phyloP scores from a whole-genome alignment of 2,329 filamentous ascomycete genomes.

The Fusarium globosum region DNA sequence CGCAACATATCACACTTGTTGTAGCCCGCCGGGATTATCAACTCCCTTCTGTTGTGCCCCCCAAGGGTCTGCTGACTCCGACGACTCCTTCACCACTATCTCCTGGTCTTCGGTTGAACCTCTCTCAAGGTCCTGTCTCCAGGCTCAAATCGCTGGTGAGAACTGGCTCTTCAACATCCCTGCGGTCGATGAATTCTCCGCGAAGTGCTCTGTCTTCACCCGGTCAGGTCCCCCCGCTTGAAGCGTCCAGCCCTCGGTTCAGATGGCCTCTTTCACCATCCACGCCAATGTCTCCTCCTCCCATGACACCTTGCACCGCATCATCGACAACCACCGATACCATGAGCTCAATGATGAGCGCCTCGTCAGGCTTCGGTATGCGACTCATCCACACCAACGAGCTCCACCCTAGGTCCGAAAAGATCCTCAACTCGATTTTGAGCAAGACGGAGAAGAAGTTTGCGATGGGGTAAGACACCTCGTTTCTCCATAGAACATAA shows the following conservation, averaged over 20 bases:
- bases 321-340: slow-evolving; percentile 51
- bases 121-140: slow-evolving; percentile 48
- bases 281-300: slow-evolving; percentile 55
- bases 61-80: slow-evolving; percentile 38
- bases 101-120: slow-evolving; percentile 48
- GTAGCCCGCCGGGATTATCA: slow-evolving; percentile 68
- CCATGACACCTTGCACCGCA: slow-evolving; percentile 61
- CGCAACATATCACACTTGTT: slow-evolving; percentile 67
- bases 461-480: slow-evolving; percentile 51
- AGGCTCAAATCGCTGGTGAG: slow-evolving; percentile 49
- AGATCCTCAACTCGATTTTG: slow-evolving; percentile 59
- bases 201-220: slow-evolving; percentile 48
- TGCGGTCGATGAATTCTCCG: slow-evolving; percentile 40
- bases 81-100: slow-evolving; percentile 46
- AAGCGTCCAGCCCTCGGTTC: slow-evolving; percentile 44
- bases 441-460: slow-evolving; percentile 63
- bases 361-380: slow-evolving; percentile 58
- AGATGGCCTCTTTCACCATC: slow-evolving; percentile 52
- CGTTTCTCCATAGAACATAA: not conserved
- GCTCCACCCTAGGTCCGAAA: slow-evolving; percentile 60
- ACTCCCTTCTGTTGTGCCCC: slow-evolving; percentile 54
- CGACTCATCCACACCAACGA: slow-evolving; percentile 61
- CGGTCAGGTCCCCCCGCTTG: slow-evolving; percentile 47
- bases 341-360: slow-evolving; percentile 45
- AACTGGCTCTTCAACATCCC: slow-evolving; percentile 39